phyloP scores from a whole-genome alignment of 768 basidiomycete species.

The Coprinellus micaceus region DNA sequence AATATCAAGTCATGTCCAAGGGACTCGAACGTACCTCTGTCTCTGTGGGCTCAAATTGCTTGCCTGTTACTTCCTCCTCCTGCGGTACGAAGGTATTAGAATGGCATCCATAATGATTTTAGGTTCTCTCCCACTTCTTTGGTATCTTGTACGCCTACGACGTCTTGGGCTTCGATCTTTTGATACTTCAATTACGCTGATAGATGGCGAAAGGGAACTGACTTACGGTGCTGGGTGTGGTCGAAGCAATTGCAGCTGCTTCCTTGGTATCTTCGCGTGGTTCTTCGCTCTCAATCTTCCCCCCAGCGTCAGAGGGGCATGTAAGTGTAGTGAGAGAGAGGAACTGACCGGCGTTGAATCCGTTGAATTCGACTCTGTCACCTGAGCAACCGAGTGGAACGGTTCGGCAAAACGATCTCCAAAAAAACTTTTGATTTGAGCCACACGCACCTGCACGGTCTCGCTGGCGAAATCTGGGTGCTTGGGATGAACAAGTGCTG shows the following conservation, averaged over 20 bases:
- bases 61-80: neutral
- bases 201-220: neutral
- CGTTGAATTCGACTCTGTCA: neutral
- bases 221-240: neutral
- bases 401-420: neutral
- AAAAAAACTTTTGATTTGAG: neutral
- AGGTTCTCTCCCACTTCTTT: neutral
- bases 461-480: too few species aligned
- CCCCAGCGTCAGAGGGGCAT: neutral
- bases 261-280: neutral
- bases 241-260: neutral
- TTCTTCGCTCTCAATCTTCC: neutral
- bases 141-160: neutral
- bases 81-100: neutral
- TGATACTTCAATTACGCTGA: neutral
- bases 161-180: neutral
- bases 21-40: neutral
- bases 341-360: too few species aligned
- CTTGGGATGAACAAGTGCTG: too few species aligned
- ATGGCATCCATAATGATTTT: too few species aligned
- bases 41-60: neutral
- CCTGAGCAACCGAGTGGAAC: neutral
- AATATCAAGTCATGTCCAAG: neutral
- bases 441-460: too few species aligned
- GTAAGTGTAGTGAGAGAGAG: too few species aligned